Conservation (phyloP, 2,329 filamentous ascomycete genomes). For the Talaromyces atroroseus region DNA sequence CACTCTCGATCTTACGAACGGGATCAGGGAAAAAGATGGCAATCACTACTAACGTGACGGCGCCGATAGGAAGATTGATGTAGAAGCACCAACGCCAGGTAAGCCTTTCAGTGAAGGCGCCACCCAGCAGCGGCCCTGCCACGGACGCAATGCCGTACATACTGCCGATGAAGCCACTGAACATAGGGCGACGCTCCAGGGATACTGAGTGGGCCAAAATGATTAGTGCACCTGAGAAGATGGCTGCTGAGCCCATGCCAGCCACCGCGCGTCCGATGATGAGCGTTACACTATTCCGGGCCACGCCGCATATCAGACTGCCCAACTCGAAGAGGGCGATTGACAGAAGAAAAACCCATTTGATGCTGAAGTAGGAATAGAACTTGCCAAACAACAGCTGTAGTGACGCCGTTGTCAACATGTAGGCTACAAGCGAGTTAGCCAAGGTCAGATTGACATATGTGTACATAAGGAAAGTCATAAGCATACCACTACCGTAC, state of each 20-base stretch:
- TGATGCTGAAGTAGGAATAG: constrained; percentile 39
- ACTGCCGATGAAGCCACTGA: constrained; percentile 15
- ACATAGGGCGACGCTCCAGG: constrained; percentile 19
- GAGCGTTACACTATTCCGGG: constrained; percentile 23
- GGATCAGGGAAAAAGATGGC: constrained; percentile 24
- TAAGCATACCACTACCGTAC: constrained; percentile 20
- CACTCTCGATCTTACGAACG: constrained; percentile 19
- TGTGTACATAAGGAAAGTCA: constrained; percentile 20
- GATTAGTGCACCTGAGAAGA: constrained; percentile 19
- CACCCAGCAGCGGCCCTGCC: constrained; percentile 13
- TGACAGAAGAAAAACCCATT: constrained; percentile 11
- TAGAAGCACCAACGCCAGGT: constrained; percentile 24
- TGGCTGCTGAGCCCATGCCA: constrained; percentile 24
- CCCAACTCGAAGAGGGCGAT: constrained; percentile 42
- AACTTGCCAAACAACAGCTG: constrained; percentile 37
- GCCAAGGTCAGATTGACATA: too few species aligned
- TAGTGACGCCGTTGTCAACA: constrained; percentile 33
- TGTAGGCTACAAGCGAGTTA: constrained; percentile 25
- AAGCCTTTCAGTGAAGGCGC: constrained; percentile 30
- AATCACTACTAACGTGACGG: constrained; percentile 27
- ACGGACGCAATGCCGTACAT: constrained; percentile 14
- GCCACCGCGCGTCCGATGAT: constrained; percentile 29
- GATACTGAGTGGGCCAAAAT: constrained; percentile 21
- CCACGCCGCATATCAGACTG: constrained; percentile 37
- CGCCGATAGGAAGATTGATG: constrained; percentile 35